Evolutionary conservation across 192 early-diverging fungal species (phyloP).

Genomic region (Coemansia sp.): DNA sequence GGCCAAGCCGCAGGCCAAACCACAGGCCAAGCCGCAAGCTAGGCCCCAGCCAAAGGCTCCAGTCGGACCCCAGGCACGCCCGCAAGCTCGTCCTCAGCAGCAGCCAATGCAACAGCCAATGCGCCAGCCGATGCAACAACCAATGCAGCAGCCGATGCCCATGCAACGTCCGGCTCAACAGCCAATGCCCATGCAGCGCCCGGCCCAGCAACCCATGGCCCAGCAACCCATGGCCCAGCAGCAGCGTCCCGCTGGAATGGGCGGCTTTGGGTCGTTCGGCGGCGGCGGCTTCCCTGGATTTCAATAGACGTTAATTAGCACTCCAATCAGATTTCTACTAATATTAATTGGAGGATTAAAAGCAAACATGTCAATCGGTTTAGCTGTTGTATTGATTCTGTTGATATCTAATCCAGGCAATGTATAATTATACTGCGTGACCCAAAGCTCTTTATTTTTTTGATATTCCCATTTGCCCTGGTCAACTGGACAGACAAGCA

Average conservation of each 20-base stretch:
- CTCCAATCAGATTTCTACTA: too few species aligned
- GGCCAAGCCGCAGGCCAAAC: conserved; percentile 5
- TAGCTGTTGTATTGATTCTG: too few species aligned
- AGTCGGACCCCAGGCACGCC: conserved; percentile 5
- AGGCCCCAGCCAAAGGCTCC: conserved; percentile 1
- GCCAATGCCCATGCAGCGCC: conserved; percentile 9
- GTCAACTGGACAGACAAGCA: too few species aligned
- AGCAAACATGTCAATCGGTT: too few species aligned
- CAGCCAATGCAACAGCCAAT: neutral
- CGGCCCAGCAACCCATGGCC: conserved; percentile 1
- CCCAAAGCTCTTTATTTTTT: too few species aligned
- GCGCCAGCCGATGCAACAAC: neutral
- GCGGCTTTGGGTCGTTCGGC: neutral
- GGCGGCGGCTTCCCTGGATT: conserved; percentile 20
- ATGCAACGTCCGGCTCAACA: conserved; percentile 2
- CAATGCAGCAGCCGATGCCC: neutral
- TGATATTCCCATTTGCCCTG: too few species aligned
- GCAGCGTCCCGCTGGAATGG: conserved; percentile 10
- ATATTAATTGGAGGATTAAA: too few species aligned
- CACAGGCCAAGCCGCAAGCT: conserved; percentile 13
- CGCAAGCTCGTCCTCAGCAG: conserved; percentile 4
- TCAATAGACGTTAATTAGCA: too few species aligned
- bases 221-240: neutral
- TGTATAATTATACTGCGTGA: too few species aligned
- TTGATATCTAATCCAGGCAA: too few species aligned